Percentiles rank a stretch among this genome's conserved stretches.
Evolutionary conservation across 2,329 filamentous ascomycete species (phyloP).

Genomic region (Alternaria postmessia): DNA sequence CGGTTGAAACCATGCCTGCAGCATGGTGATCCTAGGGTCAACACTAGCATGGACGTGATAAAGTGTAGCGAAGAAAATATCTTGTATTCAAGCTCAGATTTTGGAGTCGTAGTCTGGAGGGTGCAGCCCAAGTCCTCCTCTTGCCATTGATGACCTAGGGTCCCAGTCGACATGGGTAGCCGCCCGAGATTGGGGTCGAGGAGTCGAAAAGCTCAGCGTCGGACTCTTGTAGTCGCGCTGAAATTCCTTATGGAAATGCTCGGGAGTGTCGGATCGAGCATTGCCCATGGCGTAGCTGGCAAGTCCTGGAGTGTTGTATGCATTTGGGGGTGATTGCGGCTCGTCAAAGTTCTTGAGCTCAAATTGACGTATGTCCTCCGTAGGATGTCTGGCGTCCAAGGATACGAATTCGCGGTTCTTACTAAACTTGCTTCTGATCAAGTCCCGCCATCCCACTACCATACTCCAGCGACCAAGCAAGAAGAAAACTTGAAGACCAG

Average conservation of each 20-base stretch:
- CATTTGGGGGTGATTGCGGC: slow-evolving; percentile 37
- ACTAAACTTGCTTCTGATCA: slow-evolving; percentile 60
- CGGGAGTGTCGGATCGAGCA: slow-evolving; percentile 40
- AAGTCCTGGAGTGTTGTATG: slow-evolving; percentile 35
- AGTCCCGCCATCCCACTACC: slow-evolving; percentile 80
- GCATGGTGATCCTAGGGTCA: background rate
- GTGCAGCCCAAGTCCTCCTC: slow-evolving; percentile 52
- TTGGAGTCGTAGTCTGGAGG: slow-evolving; percentile 45
- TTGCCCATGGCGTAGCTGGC: slow-evolving; percentile 28
- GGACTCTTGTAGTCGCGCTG: slow-evolving; percentile 52
- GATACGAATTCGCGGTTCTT: slow-evolving; percentile 85
- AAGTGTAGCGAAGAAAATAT: slow-evolving; percentile 6
- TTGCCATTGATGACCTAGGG: slow-evolving; percentile 47
- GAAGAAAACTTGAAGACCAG: slow-evolving; percentile 84
- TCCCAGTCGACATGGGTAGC: slow-evolving; percentile 47
- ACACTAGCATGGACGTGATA: slow-evolving; percentile 3
- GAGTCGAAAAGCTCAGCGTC: slow-evolving; percentile 53
- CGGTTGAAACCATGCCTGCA: background rate
- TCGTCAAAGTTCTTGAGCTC: slow-evolving; percentile 48
- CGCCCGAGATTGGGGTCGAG: slow-evolving; percentile 46
- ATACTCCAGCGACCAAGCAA: slow-evolving; percentile 86
- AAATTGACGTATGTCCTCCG: slow-evolving; percentile 42
- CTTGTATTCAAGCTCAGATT: slow-evolving; percentile 33
- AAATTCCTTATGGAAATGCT: slow-evolving; percentile 48
- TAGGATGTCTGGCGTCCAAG: slow-evolving; percentile 70